Evolutionary conservation across 2,329 filamentous ascomycete species (phyloP), one percentile per base, ranked within the genome.

Genomic region (Apiospora aurea): DNA sequence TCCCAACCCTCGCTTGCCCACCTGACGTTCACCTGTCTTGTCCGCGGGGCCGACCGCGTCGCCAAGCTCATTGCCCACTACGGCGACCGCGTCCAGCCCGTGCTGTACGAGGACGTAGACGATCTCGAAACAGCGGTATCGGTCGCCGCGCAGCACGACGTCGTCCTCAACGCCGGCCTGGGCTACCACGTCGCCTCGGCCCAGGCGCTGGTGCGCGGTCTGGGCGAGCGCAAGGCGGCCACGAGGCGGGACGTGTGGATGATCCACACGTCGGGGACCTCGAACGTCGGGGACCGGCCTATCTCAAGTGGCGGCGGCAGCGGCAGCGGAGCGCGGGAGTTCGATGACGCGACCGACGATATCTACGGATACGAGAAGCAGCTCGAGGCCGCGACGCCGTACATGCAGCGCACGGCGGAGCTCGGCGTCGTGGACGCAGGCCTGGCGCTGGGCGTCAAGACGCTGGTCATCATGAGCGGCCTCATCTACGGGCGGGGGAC

Each of bases 401-500:
- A 86, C 71, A 73, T 75, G 0, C 85, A 87, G 74, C 83, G 86
- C 16, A 83, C 81, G 0, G 81, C 83, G 1, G 85, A 87, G 71
- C 74, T 88, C 8, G 77, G 78, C 4, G 83, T 86, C 16, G 75
- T 86, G 1, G 79, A 84, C 7, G 76, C 77, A 0, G 84, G 84
- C 1, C 73, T 83, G 21, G 77, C 80, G 24, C 64, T 80, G 0
- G 80, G 81, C 3, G 82, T 89, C 2, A 82, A 82, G 71, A 85
- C 86, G 0, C 79, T 83, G 64, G 80, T 86, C 67, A 78, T 53
- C 51, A 29, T 53, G 81, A 79, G 81, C 0, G 85, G 85, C 0
- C 81, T 82, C 4, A 85, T 89, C 67, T 89, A 84, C 75, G 87
- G 87, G 24, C 71, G 75, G 0, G 84, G 85, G 8, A 80, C 78